Evolutionary conservation across 2,329 filamentous ascomycete species (phyloP).

Genomic region (Microdochium paspali): DNA sequence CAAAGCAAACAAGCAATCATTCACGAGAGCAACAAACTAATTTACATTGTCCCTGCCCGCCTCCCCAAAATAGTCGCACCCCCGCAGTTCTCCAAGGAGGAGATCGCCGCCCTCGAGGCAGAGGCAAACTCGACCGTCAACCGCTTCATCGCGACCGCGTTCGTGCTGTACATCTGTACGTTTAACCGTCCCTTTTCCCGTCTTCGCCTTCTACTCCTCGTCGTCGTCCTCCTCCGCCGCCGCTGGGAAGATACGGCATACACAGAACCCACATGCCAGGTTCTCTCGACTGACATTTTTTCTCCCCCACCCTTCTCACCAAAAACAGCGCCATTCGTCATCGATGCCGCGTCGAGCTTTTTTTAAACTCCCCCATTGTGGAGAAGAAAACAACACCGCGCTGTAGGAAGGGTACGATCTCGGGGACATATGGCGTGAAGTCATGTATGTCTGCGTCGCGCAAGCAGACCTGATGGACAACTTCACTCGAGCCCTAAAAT

Average conservation of each 20-base stretch:
- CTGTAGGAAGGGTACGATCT: no score
- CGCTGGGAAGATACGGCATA: background rate
- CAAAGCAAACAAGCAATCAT: background rate
- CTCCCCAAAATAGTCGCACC: slow-evolving; percentile 22
- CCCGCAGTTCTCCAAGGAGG: slow-evolving; percentile 59
- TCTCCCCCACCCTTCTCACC: no score
- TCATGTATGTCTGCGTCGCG: no score
- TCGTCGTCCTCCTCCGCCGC: no score
- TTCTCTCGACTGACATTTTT: no score
- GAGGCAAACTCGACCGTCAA: slow-evolving; percentile 60
- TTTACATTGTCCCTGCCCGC: background rate
- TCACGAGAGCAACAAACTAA: no score
- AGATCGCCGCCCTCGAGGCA: slow-evolving; percentile 60
- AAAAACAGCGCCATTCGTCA: slow-evolving; percentile 49
- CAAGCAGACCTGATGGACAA: no score
- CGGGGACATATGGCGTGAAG: no score
- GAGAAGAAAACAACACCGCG: no score
- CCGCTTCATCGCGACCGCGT: slow-evolving; percentile 54
- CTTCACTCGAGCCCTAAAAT: no score
- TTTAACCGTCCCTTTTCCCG: slow-evolving; percentile 3
- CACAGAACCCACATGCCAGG: no score
- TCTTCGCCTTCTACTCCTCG: no score
- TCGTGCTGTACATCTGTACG: slow-evolving; percentile 71
- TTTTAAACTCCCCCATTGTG: slow-evolving; percentile 12
- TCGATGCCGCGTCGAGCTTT: slow-evolving; percentile 38